phyloP scores from a whole-genome alignment of 2,329 filamentous ascomycete species.

The Aspergillus pseudoviridinutans region DNA sequence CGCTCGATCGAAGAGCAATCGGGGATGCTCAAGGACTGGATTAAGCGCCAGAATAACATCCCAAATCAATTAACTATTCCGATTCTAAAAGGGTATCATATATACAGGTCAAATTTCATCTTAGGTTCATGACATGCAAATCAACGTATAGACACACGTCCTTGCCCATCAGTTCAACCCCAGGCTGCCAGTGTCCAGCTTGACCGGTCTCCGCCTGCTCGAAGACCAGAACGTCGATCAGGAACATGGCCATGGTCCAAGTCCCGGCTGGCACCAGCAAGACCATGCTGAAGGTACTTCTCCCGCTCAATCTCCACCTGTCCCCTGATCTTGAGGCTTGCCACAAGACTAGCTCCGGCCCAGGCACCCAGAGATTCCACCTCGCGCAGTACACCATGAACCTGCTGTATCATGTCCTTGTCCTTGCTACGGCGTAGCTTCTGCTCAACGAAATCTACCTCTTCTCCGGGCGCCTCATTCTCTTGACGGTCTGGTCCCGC shows the following conservation, averaged over 20 bases:
- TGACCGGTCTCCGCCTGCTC: constrained; percentile 42
- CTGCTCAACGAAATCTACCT: constrained; percentile 47
- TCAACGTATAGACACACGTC: neutral
- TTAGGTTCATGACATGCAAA: neutral
- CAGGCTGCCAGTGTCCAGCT: constrained; percentile 48
- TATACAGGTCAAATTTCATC: neutral
- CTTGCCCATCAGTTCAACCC: constrained; percentile 29
- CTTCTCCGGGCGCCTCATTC: constrained; percentile 24
- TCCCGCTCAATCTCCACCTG: constrained; percentile 63
- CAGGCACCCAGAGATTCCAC: constrained; percentile 61
- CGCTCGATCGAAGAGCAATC: neutral
- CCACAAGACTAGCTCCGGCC: constrained; percentile 60
- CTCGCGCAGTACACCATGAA: constrained; percentile 45
- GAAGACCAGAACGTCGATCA: constrained; percentile 38
- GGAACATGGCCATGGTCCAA: constrained; percentile 32
- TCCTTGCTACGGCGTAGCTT: constrained; percentile 37
- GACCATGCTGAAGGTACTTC: constrained; percentile 52
- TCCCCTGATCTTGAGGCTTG: constrained; percentile 56
- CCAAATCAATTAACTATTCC: neutral
- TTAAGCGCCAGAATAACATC: neutral
- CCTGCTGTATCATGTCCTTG: constrained; percentile 25
- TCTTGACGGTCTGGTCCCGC: constrained; percentile 11
- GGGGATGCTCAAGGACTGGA: neutral
- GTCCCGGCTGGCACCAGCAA: constrained; percentile 45
- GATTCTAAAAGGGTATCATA: neutral